phyloP scores from a whole-genome alignment of 129 eudicot genomes.

The Logfia minima region DNA sequence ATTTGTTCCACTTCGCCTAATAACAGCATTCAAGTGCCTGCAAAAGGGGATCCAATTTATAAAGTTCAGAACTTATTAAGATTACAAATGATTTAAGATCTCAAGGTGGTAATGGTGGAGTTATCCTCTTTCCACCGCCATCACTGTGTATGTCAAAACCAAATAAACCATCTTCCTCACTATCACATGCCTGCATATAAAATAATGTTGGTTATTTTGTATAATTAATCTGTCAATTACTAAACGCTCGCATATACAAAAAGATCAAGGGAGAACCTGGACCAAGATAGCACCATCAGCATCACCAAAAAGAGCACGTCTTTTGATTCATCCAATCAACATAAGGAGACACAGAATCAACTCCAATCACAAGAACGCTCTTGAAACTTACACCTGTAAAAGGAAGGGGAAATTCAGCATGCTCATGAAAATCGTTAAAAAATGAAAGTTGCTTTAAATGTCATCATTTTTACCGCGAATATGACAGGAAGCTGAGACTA shows the following conservation, averaged over 20 bases:
- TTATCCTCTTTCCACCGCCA: not conserved
- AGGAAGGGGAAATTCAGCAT: not conserved
- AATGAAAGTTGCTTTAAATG: not conserved
- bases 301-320: not conserved
- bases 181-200: not conserved
- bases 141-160: not conserved
- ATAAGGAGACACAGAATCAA: not conserved
- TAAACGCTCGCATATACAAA: not conserved
- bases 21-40: not conserved
- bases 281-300: not conserved
- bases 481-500: not conserved
- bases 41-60: too few relatives aligned
- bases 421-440: not conserved
- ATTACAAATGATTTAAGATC: not conserved
- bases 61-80: not conserved
- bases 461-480: not conserved
- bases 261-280: not conserved
- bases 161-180: not conserved
- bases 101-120: not conserved
- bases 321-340: not conserved
- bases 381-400: not conserved
- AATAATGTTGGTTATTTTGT: not conserved
- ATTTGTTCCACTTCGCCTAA: not conserved
- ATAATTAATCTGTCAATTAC: not conserved
- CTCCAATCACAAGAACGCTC: not conserved